Percentiles rank a stretch among this genome's conserved stretches.
Conservation (phyloP, 192 early-diverging fungal species). For the Umbelopsis isabellina region DNA sequence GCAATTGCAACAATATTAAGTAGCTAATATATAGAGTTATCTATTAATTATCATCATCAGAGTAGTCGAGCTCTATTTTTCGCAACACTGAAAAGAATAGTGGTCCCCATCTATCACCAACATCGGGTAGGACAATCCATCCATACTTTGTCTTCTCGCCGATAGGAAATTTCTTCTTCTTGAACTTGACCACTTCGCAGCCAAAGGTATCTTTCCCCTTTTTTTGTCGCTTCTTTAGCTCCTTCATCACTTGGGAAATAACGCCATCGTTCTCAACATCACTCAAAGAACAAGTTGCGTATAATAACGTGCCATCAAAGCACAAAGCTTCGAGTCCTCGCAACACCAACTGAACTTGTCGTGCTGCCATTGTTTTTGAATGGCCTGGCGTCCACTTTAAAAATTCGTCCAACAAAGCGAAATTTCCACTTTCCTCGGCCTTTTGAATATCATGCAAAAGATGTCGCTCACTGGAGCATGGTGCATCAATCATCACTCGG, state of each 20-base stretch:
- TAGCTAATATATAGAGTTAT: too few species aligned
- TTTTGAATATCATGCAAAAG: conserved; percentile 41
- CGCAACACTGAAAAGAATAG: conserved; percentile 55
- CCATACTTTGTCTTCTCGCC: conserved; percentile 55
- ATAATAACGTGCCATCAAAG: conserved; percentile 48
- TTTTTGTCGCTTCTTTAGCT: conserved; percentile 43
- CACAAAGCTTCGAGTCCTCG: conserved; percentile 41
- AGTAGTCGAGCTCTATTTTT: background rate
- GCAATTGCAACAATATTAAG: background rate
- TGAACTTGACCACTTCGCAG: conserved; percentile 27
- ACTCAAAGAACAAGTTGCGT: conserved; percentile 57
- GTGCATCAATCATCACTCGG: conserved; percentile 56
- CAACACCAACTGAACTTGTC: conserved; percentile 43
- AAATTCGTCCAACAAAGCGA: conserved; percentile 36
- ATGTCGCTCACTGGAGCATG: conserved; percentile 59
- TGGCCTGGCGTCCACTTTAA: conserved; percentile 46
- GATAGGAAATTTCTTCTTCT: conserved; percentile 39
- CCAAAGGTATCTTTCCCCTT: conserved; percentile 37
- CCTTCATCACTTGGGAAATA: background rate
- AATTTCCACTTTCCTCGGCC: conserved; percentile 17
- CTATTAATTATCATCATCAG: background rate
- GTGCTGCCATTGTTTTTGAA: conserved; percentile 40
- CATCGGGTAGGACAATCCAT: conserved; percentile 59
- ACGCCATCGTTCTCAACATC: conserved; percentile 54
- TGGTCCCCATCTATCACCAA: conserved; percentile 55